Evolutionary conservation across 768 basidiomycete species (phyloP).

Genomic region (Gloeopeniophorella convolvens): DNA sequence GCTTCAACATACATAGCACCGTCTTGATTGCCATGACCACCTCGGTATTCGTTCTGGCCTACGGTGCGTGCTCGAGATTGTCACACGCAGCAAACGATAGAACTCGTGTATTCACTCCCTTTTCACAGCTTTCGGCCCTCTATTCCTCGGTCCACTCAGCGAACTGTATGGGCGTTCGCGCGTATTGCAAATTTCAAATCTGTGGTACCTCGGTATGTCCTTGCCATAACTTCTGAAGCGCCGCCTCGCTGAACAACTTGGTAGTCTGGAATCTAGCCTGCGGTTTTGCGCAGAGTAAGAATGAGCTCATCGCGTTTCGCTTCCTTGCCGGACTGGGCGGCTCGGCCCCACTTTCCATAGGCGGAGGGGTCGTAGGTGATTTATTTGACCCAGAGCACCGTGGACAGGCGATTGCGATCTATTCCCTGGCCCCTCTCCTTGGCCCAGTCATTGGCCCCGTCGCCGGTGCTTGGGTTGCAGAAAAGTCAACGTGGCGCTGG

Average conservation of each 20-base stretch:
- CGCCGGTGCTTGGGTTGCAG: conserved; percentile 60
- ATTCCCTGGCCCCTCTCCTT: conserved; percentile 57
- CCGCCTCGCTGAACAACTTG: too few species aligned
- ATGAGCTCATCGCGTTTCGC: conserved; percentile 59
- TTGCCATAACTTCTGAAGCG: neutral
- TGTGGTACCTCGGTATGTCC: conserved; percentile 53
- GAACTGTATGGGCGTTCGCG: conserved; percentile 65
- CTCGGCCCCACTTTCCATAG: conserved; percentile 57
- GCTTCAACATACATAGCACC: conserved; percentile 48
- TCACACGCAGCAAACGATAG: neutral
- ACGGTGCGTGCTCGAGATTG: conserved; percentile 34
- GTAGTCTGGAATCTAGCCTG: conserved; percentile 51
- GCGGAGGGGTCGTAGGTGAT: conserved; percentile 66
- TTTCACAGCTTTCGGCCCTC: conserved; percentile 40
- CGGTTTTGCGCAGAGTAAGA: conserved; percentile 53
- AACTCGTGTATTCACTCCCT: neutral
- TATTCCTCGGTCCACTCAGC: conserved; percentile 52
- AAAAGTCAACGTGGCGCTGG: conserved; percentile 67
- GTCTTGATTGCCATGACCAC: conserved; percentile 50
- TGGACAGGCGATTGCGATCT: conserved; percentile 58
- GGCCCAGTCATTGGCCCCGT: conserved; percentile 63
- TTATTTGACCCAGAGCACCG: conserved; percentile 55
- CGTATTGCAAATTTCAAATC: conserved; percentile 57
- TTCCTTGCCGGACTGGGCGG: conserved; percentile 68
- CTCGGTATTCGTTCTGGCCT: conserved; percentile 44